Percentiles rank a stretch among this genome's conserved stretches.
These are phyloP conservation scores for Piper longum DNA, from an alignment of 164 flowering plant genomes.

Conservation along the genomic window DNA sequence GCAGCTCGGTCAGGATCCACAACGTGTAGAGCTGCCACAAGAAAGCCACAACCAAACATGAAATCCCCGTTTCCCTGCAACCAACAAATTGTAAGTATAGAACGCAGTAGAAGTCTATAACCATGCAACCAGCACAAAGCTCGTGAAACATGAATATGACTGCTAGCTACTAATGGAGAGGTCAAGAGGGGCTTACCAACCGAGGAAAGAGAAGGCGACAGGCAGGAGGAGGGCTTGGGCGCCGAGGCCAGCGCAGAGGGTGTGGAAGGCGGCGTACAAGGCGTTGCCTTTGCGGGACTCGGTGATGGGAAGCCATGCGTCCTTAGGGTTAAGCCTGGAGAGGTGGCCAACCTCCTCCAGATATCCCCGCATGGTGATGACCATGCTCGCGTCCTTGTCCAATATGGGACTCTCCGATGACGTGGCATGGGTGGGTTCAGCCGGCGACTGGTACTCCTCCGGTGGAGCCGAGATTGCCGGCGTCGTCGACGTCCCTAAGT, in stretches of 20 bases:
- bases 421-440: constrained; percentile 17
- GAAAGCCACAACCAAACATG: constrained; percentile 33
- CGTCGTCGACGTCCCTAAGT: neutral
- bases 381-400: constrained; percentile 20
- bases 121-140: neutral
- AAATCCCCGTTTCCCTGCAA: constrained; percentile 68
- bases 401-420: constrained; percentile 38
- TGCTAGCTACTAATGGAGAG: neutral
- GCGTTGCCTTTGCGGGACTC: constrained; percentile 74
- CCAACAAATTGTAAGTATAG: neutral
- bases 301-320: constrained; percentile 79
- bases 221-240: constrained; percentile 71
- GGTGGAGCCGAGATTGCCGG: constrained; percentile 16
- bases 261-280: constrained; percentile 54
- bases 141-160: neutral
- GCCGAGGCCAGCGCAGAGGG: constrained; percentile 61
- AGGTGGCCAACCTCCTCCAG: constrained; percentile 41
- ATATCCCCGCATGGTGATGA: constrained; percentile 25
- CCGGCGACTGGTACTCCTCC: constrained; percentile 5
- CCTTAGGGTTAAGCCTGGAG: constrained; percentile 41
- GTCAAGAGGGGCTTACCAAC: constrained; percentile 36
- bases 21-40: constrained; percentile 67
- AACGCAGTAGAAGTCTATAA: neutral
- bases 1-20: constrained; percentile 47
- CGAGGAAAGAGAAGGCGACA: constrained; percentile 55